Evolutionary conservation across 2,329 filamentous ascomycete species (phyloP).

Genomic region (Xylariaceae sp.): DNA sequence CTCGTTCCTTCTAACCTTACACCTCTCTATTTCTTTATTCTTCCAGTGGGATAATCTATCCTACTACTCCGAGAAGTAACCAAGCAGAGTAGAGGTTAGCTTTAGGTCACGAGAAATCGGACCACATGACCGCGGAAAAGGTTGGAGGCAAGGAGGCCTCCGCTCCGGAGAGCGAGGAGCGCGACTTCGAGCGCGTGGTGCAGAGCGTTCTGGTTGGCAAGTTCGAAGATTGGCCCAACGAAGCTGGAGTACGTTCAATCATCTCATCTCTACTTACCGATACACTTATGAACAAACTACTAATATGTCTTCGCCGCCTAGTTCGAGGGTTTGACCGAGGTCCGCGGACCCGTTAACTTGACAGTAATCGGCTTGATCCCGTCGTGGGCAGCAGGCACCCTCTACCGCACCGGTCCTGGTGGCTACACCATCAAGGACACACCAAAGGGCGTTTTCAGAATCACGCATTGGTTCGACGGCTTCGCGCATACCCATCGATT

Average conservation of each 20-base stretch:
- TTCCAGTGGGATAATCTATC: not conserved
- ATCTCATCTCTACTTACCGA: not conserved
- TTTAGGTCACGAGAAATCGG: not conserved
- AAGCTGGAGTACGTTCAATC: slow-evolving; percentile 39
- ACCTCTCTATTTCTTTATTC: not conserved
- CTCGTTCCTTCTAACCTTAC: not conserved
- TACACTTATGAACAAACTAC: not conserved
- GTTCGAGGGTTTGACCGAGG: slow-evolving; percentile 64
- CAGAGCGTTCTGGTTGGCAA: slow-evolving; percentile 17
- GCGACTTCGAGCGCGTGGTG: slow-evolving; percentile 24
- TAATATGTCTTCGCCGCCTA: slow-evolving; percentile 30
- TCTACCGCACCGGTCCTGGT: slow-evolving; percentile 72
- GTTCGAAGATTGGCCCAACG: slow-evolving; percentile 45
- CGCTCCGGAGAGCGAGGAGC: slow-evolving; percentile 12
- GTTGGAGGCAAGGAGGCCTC: not conserved
- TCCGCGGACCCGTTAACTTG: slow-evolving; percentile 59
- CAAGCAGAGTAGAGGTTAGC: no score
- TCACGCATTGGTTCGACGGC: slow-evolving; percentile 78
- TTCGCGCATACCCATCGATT: slow-evolving; percentile 68
- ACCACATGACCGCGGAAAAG: not conserved
- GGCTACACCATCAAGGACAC: slow-evolving; percentile 55
- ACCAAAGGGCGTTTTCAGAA: slow-evolving; percentile 51
- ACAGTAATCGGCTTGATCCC: slow-evolving; percentile 62
- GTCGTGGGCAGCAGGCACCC: slow-evolving; percentile 60
- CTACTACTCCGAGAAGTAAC: no score